Base-by-base conservation (phyloP, 2,329 filamentous ascomycete genomes). In the Colletotrichum gloeosporioides region DNA sequence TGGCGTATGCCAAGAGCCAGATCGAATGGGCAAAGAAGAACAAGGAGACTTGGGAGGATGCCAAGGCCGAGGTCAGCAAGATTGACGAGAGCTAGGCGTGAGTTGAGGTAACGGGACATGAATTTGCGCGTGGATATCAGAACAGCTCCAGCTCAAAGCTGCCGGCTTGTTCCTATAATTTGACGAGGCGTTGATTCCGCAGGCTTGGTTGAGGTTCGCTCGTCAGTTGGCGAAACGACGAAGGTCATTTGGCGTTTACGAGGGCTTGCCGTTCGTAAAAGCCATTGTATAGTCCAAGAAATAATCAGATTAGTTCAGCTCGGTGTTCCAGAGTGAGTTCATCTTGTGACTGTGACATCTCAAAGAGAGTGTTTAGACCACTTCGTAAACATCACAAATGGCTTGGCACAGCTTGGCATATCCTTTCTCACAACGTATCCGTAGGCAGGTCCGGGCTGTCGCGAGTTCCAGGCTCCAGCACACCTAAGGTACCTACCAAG, bases 11-110 rank as follows among this genome's bases (percentile, higher is more conserved):
- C 15, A 95, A 95, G 84, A 96, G 94, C 84, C 96, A 98, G 83
- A 93, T 98, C 76, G 95, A 98, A 83, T 98, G 96, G 96, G 96
- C 96, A 5, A 95, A 93, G 85, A 96, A 96, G 84, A 96, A 94
- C 84, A 92, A 96, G 82, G 95, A 96, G 81, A 95, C 95, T 8
- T 98, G 96, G 96, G 95, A 96, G 81, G 96, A 98, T 83, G 96
- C 96, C 3, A 94, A 93, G 80, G 92, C 92, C 5, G 96, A 98
- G 84, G 95, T 98, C 75, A 92, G 94, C 78, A 98, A 98, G 89
- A 98, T 98, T 84, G 93, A 95, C 76, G 90, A 92, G 82, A 88
- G 85, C 65, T 92, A 85, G 81, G 27, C 6, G 49, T 16, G 25
- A 34, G 16, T 18, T 59, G 34, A 34, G 22, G 15, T 31, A 55